Base-by-base conservation (phyloP, 2,329 filamentous ascomycete species). In the Didymella arachidicola region DNA sequence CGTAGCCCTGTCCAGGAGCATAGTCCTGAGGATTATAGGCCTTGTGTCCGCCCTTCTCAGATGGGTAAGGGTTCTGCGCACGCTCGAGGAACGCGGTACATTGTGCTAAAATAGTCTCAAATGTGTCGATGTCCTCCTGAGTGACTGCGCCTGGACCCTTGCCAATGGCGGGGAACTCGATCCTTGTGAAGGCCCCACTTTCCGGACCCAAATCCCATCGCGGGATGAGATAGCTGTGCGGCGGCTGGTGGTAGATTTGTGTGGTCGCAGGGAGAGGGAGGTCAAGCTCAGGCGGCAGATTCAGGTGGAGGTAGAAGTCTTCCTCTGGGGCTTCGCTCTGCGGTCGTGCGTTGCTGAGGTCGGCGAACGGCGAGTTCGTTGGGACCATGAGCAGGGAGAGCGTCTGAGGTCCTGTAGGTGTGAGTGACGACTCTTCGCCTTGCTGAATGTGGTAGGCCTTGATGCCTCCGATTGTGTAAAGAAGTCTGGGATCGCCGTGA, bases 101-200 rank as follows among this genome's bases (percentile, higher is more conserved):
- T 79, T 98, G 93, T n/a, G 94, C 94, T 49, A 98, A 84, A 64
- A 98, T 98, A 3, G 94, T 97, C 81, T 98, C 94, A 72, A 97
- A 98, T 0, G 94, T 98, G 74, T 97, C 93, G 41, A 96, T 84
- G 75, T 97, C 94, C 75, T 98, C 93, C 76, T 97, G 93, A 1
- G 91, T 86, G 26, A 91, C 89, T 32, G 85, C 82, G 32, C 74
- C 75, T 1, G 82, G 75, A 0, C 91, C 88, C 60, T 83, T 87
- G 19, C 91, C 91, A 25, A 90, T 81, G 2, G 83, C 76, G 0
- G 93, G 93, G 67, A 99, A 98, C 74, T 97, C 90, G 72, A 99
- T 92, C 55, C 93, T 86, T 19, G 94, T 97, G 74, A 98, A 98
- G 18, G 93, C 92, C 59, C 93, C 93, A 64, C 89, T 90, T 56